A percentile compares a stretch with the other conserved stretches of the same genome.
Evolutionary conservation across 768 basidiomycete genomes (phyloP).

Genomic region (Boletus subcaerulescens): DNA sequence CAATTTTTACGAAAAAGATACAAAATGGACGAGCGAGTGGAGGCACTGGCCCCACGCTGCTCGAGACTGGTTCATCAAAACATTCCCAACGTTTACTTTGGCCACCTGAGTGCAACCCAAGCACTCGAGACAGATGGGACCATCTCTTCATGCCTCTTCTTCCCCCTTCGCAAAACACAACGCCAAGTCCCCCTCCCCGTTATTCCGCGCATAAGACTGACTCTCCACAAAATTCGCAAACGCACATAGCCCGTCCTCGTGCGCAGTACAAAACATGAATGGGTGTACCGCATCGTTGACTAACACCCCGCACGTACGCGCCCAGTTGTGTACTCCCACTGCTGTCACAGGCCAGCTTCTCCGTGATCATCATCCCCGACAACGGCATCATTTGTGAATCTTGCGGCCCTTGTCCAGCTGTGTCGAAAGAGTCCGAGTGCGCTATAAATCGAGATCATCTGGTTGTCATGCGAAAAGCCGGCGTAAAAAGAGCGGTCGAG

Average conservation of each 20-base stretch:
- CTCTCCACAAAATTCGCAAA: slow-evolving; percentile 63
- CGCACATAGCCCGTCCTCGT: slow-evolving; percentile 53
- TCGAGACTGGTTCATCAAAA: too few species aligned
- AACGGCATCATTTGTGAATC: slow-evolving; percentile 66
- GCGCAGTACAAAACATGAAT: slow-evolving; percentile 54
- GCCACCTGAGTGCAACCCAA: too few species aligned
- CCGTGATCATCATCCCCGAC: slow-evolving; percentile 65
- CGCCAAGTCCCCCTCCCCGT: slow-evolving; percentile 69
- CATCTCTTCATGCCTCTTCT: not conserved
- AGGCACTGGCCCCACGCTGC: too few species aligned
- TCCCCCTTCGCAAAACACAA: slow-evolving; percentile 40
- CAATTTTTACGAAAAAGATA: too few species aligned
- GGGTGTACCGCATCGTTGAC: slow-evolving; percentile 71
- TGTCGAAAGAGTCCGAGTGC: slow-evolving; percentile 49
- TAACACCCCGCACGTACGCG: slow-evolving; percentile 61
- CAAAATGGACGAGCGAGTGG: too few species aligned
- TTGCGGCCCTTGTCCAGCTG: slow-evolving; percentile 19
- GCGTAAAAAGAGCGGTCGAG: slow-evolving; percentile 61
- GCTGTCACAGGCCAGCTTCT: slow-evolving; percentile 51
- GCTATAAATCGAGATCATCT: slow-evolving; percentile 71
- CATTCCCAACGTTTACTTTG: too few species aligned
- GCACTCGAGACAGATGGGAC: too few species aligned
- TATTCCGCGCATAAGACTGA: slow-evolving; percentile 61
- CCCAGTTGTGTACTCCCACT: slow-evolving; percentile 10
- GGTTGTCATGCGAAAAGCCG: slow-evolving; percentile 85